Base-by-base conservation (phyloP, 768 basidiomycete species). In the Obba rivulosa region DNA sequence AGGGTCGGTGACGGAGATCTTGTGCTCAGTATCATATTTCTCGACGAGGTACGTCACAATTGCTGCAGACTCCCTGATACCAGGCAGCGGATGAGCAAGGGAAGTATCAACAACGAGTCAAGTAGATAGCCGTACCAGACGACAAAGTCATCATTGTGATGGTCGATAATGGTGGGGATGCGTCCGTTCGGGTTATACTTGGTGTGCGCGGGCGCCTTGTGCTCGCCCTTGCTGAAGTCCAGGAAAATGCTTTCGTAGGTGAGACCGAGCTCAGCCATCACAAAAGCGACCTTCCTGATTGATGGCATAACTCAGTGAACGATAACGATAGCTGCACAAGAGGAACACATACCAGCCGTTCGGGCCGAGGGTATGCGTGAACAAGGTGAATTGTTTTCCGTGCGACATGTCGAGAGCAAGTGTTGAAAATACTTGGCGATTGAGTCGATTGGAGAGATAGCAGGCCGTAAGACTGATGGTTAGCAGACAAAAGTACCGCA, bases 1-100 rank as follows among this genome's bases (percentile, higher is more conserved):
- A 5, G n/a, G 24, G 39, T 43, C 46, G 1, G 43, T 23, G 17
- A 57, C 50, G 24, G 55, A 54, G 22, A 62, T 45, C 62, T 68
- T 71, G 61, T 62, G 55, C 28, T 72, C 69, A n/a, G 48, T 57
- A 58, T 78, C 77, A 54, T 75, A 76, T 46, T 65, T 61, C 49
- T 73, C 69, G 14, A 60, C 60, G 34, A 77, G 61, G 60, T 73
- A 76, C 3, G 69, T 54, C 23, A 75, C 43, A 52, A 77, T 73
- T 37, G 73, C 73, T 34, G 65, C 63, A 20, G 63, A 62, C 52
- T 69, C 68, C 55, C 61, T 59, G 41, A 14, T 34, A 20, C 13
- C 36, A 3, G 11, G 24, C 38, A 24, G 17, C n/a, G 38, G 11
- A 18, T 28, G 5, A 23, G 7, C 17, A 11, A 25, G 39, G 24